Conservation (phyloP, 176 grass and related monocot species). For the Musa troglodytarum region DNA sequence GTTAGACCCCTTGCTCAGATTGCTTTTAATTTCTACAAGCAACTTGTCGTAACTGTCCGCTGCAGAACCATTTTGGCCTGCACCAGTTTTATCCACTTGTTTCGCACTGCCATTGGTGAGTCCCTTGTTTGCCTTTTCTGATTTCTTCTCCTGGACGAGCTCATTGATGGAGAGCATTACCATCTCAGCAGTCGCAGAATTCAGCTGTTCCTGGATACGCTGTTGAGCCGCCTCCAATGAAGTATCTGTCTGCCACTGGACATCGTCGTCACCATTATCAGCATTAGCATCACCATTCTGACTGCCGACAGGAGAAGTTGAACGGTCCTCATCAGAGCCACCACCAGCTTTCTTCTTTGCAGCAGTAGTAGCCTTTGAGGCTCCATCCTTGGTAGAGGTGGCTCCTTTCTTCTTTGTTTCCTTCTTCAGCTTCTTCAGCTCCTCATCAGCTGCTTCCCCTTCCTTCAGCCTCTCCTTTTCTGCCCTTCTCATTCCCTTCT, state of each 20-base stretch:
- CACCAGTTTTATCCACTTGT: not conserved
- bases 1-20: constrained; percentile 31
- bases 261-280: constrained; percentile 44
- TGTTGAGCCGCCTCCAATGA: constrained; percentile 60
- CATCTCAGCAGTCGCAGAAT: constrained; percentile 77
- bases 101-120: constrained; percentile 10
- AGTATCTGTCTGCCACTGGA: constrained; percentile 80
- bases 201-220: constrained; percentile 71
- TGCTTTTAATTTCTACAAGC: constrained; percentile 43
- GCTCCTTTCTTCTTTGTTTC: constrained; percentile 55
- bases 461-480: constrained; percentile 76
- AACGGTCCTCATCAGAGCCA: constrained; percentile 59
- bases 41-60: constrained; percentile 1
- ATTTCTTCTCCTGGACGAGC: constrained; percentile 31
- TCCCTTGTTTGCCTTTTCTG: constrained; percentile 10
- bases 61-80: constrained; percentile 10
- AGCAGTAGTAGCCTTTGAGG: constrained; percentile 29
- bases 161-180: constrained; percentile 56
- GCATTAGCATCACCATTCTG: constrained; percentile 32
- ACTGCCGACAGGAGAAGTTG: constrained; percentile 38
- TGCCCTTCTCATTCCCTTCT: constrained; percentile 77
- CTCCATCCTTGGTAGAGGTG: constrained; percentile 13
- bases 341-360: constrained; percentile 20
- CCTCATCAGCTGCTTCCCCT: constrained; percentile 85
- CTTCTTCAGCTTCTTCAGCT: constrained; percentile 75